phyloP scores from a whole-genome alignment of 495 filamentous ascomycete species.

The Aspergillus biplanus region DNA sequence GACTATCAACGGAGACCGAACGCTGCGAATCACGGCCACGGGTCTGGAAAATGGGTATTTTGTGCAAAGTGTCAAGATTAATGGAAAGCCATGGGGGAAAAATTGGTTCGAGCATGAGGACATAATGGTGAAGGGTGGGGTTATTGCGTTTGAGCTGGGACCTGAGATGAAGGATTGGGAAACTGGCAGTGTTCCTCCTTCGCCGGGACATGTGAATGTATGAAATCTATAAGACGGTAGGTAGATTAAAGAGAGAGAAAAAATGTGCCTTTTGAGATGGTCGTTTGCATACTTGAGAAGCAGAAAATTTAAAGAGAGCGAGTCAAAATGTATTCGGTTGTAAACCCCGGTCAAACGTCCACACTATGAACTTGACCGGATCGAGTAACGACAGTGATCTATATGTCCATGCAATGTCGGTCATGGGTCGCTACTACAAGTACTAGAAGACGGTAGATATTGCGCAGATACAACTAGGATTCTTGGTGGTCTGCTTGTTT shows the following conservation, averaged over 20 bases:
- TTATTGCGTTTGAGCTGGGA: slow-evolving; percentile 65
- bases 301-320: too few relatives aligned
- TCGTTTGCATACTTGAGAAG: too few relatives aligned
- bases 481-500: too few relatives aligned
- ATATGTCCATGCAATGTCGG: too few relatives aligned
- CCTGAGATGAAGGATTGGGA: slow-evolving; percentile 56
- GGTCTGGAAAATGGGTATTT: slow-evolving; percentile 56
- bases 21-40: slow-evolving; percentile 56
- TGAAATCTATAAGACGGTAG: not conserved
- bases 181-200: slow-evolving; percentile 60
- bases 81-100: slow-evolving; percentile 43
- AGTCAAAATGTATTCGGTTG: too few relatives aligned
- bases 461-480: too few relatives aligned
- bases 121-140: slow-evolving; percentile 64
- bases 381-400: too few relatives aligned
- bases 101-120: slow-evolving; percentile 68
- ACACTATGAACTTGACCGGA: too few relatives aligned
- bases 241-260: not conserved
- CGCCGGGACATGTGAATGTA: slow-evolving; percentile 31
- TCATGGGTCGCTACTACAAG: too few relatives aligned
- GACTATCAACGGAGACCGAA: slow-evolving; percentile 56
- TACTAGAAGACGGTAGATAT: too few relatives aligned
- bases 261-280: not conserved
- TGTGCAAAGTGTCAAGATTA: slow-evolving; percentile 52
- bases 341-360: too few relatives aligned